A percentile compares a stretch with the other conserved stretches of the same genome.
Conservation (phyloP, 768 basidiomycete species). For the Hortiboletus campestris region DNA sequence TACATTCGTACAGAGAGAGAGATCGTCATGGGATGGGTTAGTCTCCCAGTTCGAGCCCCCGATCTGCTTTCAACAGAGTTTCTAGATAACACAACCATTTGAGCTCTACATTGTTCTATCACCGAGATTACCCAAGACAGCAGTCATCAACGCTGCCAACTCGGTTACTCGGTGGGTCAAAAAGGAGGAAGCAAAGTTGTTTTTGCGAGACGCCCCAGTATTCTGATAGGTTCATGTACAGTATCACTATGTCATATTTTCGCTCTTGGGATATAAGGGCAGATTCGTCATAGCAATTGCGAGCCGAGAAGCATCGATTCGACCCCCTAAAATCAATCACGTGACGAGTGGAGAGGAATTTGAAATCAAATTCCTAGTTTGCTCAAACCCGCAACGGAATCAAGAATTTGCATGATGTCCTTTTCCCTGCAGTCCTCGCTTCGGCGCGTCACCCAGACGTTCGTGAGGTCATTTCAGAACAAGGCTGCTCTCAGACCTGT, state of each 20-base stretch:
- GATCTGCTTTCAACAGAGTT: background rate
- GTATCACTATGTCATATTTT: background rate
- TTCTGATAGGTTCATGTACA: conserved; percentile 45
- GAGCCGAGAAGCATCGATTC: no score
- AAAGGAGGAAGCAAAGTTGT: conserved; percentile 79
- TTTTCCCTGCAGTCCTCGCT: conserved; percentile 20
- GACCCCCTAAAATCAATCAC: conserved; percentile 6
- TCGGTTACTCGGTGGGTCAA: conserved; percentile 88
- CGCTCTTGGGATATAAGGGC: no score
- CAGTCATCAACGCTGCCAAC: conserved; percentile 85
- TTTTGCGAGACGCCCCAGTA: conserved; percentile 86
- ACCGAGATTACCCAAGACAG: conserved; percentile 83
- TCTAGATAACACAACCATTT: conserved; percentile 88
- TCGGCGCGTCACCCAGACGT: conserved; percentile 15
- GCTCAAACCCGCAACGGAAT: background rate
- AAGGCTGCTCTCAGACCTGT: conserved; percentile 21
- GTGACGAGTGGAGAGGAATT: conserved; percentile 13
- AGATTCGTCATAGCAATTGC: no score
- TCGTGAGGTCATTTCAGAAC: conserved; percentile 33
- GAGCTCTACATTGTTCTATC: conserved; percentile 87
- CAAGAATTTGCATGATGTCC: conserved; percentile 18
- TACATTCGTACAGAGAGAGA: conserved; percentile 85
- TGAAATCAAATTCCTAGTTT: conserved; percentile 2
- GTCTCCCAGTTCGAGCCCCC: conserved; percentile 22
- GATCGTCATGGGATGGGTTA: conserved; percentile 92